These are phyloP conservation scores for Linanthus parryae DNA, from an alignment of 148 eudicot genomes.

Conservation along the genomic window DNA sequence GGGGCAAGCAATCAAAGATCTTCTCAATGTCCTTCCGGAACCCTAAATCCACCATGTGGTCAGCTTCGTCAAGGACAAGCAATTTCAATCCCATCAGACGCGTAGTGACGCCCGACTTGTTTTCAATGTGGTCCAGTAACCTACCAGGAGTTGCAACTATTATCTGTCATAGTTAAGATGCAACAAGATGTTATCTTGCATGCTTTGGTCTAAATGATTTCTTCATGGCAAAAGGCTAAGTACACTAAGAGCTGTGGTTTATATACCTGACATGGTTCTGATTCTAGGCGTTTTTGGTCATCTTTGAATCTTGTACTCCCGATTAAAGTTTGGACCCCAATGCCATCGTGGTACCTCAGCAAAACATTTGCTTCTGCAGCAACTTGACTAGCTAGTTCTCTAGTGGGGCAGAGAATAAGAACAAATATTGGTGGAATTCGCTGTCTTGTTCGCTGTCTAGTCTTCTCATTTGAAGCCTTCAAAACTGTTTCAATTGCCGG, in stretches of 20 bases:
- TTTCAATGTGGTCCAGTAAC: constrained; percentile 89
- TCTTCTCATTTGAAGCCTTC: constrained; percentile 43
- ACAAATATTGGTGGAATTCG: constrained; percentile 65
- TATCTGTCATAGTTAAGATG: constrained; percentile 66
- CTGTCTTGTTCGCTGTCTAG: constrained; percentile 34
- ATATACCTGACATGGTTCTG: constrained; percentile 77
- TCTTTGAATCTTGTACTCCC: constrained; percentile 95
- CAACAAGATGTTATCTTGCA: too few relatives aligned
- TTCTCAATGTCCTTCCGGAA: constrained; percentile 87
- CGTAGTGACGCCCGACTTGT: constrained; percentile 64
- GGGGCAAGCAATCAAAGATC: constrained; percentile 90
- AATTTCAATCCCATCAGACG: constrained; percentile 83
- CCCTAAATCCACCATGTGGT: constrained; percentile 78
- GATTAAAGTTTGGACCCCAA: constrained; percentile 75
- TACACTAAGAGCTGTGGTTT: background rate
- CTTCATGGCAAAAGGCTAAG: constrained; percentile 1
- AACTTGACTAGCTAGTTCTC: constrained; percentile 97
- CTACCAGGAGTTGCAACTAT: constrained; percentile 96
- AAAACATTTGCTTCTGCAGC: constrained; percentile 83
- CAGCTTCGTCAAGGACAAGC: constrained; percentile 95
- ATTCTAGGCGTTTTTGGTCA: constrained; percentile 75
- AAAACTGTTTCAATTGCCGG: constrained; percentile 99
- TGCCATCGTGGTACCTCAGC: constrained; percentile 78
- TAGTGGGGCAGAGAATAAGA: constrained; percentile 89
- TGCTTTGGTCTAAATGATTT: too few relatives aligned